Percentiles rank a stretch among this genome's conserved stretches.
Conservation (phyloP, 2,329 filamentous ascomycete species). For the Phaeoacremonium minimum region DNA sequence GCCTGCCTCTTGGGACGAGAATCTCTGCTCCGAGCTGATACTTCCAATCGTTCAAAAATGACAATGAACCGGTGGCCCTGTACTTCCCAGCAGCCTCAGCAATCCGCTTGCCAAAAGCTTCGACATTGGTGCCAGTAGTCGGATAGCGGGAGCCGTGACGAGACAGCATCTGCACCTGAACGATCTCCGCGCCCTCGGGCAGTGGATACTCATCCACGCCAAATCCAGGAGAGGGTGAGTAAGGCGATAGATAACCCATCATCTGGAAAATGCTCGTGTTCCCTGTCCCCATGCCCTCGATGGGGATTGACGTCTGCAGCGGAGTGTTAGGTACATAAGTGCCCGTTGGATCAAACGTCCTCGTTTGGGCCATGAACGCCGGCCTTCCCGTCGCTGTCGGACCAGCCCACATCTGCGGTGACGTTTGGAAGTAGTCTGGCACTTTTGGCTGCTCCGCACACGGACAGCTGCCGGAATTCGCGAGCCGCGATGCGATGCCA, state of each 20-base stretch:
- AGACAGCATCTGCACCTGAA: conserved; percentile 68
- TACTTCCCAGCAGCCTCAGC: conserved; percentile 47
- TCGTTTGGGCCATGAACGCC: conserved; percentile 68
- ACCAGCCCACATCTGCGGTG: conserved; percentile 55
- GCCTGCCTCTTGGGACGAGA: conserved; percentile 63
- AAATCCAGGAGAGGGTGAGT: conserved; percentile 68
- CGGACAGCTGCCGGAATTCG: conserved; percentile 19
- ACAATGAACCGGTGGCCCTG: conserved; percentile 53
- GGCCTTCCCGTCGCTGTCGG: conserved; percentile 67
- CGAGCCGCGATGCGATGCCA: conserved; percentile 2
- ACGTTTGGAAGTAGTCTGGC: conserved; percentile 61
- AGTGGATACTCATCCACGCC: conserved; percentile 69
- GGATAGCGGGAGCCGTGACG: conserved; percentile 73
- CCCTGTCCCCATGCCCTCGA: conserved; percentile 50
- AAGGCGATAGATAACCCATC: conserved; percentile 67
- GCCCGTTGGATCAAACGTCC: conserved; percentile 59
- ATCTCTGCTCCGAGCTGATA: conserved; percentile 69
- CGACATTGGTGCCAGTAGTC: conserved; percentile 53
- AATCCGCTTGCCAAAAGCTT: conserved; percentile 52
- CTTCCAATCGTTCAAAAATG: conserved; percentile 65
- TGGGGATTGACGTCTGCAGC: conserved; percentile 66
- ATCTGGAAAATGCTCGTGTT: conserved; percentile 66
- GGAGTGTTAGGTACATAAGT: conserved; percentile 66
- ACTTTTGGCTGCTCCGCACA: conserved; percentile 31
- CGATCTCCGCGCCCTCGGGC: conserved; percentile 61